Base-by-base conservation (phyloP, 768 basidiomycete genomes). In the Mycena haematopus region DNA sequence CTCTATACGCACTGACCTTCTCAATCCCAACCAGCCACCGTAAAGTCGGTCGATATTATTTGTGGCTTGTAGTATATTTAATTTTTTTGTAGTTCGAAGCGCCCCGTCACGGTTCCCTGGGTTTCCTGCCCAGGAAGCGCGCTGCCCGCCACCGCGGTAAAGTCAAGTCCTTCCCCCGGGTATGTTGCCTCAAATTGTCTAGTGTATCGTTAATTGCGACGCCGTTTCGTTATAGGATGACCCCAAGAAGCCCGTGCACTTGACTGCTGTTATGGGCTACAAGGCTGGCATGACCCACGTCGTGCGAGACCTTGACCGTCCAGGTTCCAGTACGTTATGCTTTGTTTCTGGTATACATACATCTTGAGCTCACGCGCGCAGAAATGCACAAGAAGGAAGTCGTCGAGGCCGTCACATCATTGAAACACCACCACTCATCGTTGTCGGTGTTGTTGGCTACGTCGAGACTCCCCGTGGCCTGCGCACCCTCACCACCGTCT, bases 301-400 rank as follows among this genome's bases (percentile, higher is more conserved):
- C 72, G 96, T 99, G 66, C 93, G 97, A 74, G 97, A 99, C 75
- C 93, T 99, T 72, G 97, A 99, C 82, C 94, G 97, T 75, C 96
- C 96, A 54, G 97, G 96, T 69, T 99, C 97, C 74, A 99, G 96
- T 99, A 75, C 74, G 96, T 89, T 22, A 17, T 27, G 17, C 45
- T 17, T 22, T 21, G 0, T 51, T 45, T n/a, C 22, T 29, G 14
- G 33, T n/a, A 45, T 15, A 52, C 22, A 25, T 63, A 17, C 19
- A 22, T 61, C 0, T 35, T 47, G 1, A 59, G 52, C 44, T 36
- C 58, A 7, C 49, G 19, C 44, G 40, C 69, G 2, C 77, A 98
- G 96, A 99, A 84, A 97, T 99, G 95, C 97, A 99, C 91, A 99
- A 98, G 84, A 91, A 93, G 76, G 97, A 99, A 79, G 90, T 99